These are phyloP conservation scores for Hygrophila difformis DNA, from an alignment of 257 asterid species.

Conservation along the genomic window DNA sequence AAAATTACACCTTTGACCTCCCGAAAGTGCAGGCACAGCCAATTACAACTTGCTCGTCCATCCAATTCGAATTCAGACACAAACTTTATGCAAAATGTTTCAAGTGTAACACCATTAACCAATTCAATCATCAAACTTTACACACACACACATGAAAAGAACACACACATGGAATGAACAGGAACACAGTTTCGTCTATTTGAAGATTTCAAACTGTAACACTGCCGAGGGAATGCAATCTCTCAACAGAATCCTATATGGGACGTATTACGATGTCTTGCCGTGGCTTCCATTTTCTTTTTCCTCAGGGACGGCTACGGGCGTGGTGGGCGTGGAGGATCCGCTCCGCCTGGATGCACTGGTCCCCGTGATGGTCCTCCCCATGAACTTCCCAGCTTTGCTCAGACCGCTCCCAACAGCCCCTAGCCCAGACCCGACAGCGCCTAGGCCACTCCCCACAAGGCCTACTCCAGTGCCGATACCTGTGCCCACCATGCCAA, in stretches of 20 bases:
- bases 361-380: slow-evolving; percentile 44
- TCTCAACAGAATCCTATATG: no score
- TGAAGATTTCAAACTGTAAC: slow-evolving; percentile 9
- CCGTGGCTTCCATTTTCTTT: no score
- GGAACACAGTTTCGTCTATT: slow-evolving; percentile 1
- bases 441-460: slow-evolving; percentile 58
- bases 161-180: no score
- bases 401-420: slow-evolving; percentile 60
- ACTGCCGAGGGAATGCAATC: no score
- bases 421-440: slow-evolving; percentile 66
- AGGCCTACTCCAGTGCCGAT: slow-evolving; percentile 56
- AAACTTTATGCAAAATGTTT: slow-evolving; percentile 1
- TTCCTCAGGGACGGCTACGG: no score
- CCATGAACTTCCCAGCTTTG: slow-evolving; percentile 72
- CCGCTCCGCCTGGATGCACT: slow-evolving; percentile 36
- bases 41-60: no score
- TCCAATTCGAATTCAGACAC: no score
- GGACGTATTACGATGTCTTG: no score
- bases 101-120: neutral
- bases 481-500: slow-evolving; percentile 37
- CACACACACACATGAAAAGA: slow-evolving; percentile 10
- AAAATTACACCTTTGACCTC: no score
- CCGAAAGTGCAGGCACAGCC: no score
- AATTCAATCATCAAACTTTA: slow-evolving; percentile 15
- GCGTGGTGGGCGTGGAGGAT: slow-evolving; percentile 43